A percentile compares a stretch with the other conserved stretches of the same genome.
Conservation (phyloP, 148 eudicot species). For the Cornus suecica region DNA sequence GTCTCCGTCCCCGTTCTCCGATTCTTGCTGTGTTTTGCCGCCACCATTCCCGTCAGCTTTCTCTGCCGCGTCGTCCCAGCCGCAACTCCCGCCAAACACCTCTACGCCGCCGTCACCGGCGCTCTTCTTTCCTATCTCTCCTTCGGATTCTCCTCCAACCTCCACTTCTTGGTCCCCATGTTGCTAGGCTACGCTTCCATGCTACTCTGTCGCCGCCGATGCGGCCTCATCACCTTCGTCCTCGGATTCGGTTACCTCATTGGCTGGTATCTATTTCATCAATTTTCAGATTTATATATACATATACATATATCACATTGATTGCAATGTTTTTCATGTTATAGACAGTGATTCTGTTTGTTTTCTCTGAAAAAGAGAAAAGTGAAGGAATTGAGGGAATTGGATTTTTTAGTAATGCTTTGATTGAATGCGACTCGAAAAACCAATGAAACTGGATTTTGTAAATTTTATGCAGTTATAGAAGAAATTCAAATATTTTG, state of each 20-base stretch:
- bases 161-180: conserved; percentile 82
- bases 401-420: background rate
- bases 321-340: background rate
- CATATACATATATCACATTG: too few species aligned
- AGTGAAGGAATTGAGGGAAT: background rate
- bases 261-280: conserved; percentile 39
- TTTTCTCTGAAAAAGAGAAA: background rate
- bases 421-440: background rate
- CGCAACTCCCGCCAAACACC: conserved; percentile 52
- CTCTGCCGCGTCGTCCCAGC: conserved; percentile 65
- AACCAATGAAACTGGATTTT: background rate
- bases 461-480: background rate
- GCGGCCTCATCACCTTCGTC: conserved; percentile 73
- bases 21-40: conserved; percentile 67
- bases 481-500: too few species aligned
- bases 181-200: conserved; percentile 63
- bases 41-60: conserved; percentile 79
- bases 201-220: conserved; percentile 54
- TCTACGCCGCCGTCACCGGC: conserved; percentile 67
- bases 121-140: conserved; percentile 63
- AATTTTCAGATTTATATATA: too few species aligned
- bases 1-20: conserved; percentile 72
- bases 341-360: background rate
- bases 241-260: conserved; percentile 81
- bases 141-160: conserved; percentile 79